A percentile compares a stretch with the other conserved stretches of the same genome.
Conservation (phyloP, 345 rosid genomes). For the Eucalyptus viminalis region DNA sequence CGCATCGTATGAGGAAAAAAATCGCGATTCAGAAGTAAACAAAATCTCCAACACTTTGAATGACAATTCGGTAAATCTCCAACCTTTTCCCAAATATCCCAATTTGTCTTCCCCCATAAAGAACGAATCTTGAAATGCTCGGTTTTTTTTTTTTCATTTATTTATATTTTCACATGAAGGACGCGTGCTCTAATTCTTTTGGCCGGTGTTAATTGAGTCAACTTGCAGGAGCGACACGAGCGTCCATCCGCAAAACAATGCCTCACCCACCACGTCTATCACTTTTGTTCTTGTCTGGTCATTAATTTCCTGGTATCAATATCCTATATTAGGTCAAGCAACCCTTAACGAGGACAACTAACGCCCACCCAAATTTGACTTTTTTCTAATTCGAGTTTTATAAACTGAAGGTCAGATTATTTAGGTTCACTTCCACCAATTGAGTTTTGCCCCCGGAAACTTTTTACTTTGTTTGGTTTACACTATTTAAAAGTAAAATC, state of each 20-base stretch:
- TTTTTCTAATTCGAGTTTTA: neutral
- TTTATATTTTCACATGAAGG: neutral
- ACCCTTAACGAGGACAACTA: neutral
- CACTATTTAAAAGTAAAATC: neutral
- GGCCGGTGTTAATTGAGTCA: neutral
- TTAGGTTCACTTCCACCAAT: neutral
- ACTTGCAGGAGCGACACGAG: neutral
- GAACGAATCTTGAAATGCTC: neutral
- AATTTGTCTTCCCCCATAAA: neutral
- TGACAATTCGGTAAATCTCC: neutral
- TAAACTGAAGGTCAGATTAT: neutral
- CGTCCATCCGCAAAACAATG: neutral
- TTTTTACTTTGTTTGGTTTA: neutral
- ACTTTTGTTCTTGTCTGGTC: neutral
- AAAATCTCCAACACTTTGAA: neutral
- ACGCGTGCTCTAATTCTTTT: neutral
- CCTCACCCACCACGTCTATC: neutral
- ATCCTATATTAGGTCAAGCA: neutral
- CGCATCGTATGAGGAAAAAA: neutral
- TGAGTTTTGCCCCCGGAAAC: accelerated
- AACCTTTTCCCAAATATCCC: neutral
- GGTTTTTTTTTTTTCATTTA: neutral
- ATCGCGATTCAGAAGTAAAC: neutral
- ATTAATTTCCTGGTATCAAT: neutral
- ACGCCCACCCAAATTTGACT: neutral